These are phyloP conservation scores for Kodamaea kaohsiungensis DNA, from an alignment of 805 yeast species.

Conservation along the genomic window DNA sequence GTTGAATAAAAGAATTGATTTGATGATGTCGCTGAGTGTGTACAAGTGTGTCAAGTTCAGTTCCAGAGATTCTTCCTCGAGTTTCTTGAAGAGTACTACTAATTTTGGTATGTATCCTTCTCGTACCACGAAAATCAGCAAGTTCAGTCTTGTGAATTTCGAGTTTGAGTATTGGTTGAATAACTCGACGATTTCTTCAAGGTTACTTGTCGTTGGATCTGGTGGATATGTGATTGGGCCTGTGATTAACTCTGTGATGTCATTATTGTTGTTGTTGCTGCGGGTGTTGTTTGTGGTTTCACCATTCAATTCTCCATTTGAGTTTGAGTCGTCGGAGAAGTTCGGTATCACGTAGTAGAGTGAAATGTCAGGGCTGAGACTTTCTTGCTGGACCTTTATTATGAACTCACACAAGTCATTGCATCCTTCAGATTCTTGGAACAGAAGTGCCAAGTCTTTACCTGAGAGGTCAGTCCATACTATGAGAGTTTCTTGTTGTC, in stretches of 20 bases:
- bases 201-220: slow-evolving; percentile 50
- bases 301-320: slow-evolving; percentile 35
- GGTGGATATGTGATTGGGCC: slow-evolving; percentile 77
- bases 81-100: slow-evolving; percentile 50
- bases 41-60: slow-evolving; percentile 56
- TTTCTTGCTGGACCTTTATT: slow-evolving; percentile 60
- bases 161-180: slow-evolving; percentile 64
- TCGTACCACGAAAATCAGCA: slow-evolving; percentile 56
- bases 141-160: slow-evolving; percentile 59
- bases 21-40: slow-evolving; percentile 69
- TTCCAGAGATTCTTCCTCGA: slow-evolving; percentile 48
- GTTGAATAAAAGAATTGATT: slow-evolving; percentile 68
- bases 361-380: slow-evolving; percentile 62
- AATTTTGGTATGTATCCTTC: slow-evolving; percentile 55
- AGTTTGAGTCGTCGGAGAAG: slow-evolving; percentile 16
- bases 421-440: slow-evolving; percentile 92
- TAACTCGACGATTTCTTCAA: slow-evolving; percentile 54
- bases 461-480: slow-evolving; percentile 87
- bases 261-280: slow-evolving; percentile 28
- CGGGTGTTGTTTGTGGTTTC: not conserved
- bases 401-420: slow-evolving; percentile 79
- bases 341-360: slow-evolving; percentile 62
- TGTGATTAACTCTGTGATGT: slow-evolving; percentile 72
- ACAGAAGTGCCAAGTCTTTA: slow-evolving; percentile 81
- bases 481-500: slow-evolving; percentile 91